Percentiles rank a stretch among this genome's conserved stretches.
These are phyloP conservation scores for Aspergillus novoparasiticus DNA, from an alignment of 2,329 filamentous ascomycete species.

Conservation along the genomic window DNA sequence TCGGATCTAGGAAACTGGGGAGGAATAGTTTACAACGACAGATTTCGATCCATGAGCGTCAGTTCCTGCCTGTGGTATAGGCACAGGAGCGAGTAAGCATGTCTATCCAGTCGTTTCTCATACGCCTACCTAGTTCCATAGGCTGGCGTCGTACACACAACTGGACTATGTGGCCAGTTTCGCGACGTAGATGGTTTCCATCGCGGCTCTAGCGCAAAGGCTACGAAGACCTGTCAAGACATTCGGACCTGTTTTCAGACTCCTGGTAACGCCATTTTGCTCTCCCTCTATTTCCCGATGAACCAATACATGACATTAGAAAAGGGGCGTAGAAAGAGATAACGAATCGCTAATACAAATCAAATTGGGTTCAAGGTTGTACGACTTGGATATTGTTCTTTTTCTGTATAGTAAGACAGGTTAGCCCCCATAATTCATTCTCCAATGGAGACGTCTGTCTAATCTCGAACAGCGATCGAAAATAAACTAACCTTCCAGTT, in stretches of 20 bases:
- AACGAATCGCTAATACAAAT: slow-evolving; percentile 3
- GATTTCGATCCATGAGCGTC: not conserved
- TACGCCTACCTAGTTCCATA: not conserved
- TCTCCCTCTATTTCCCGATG: not conserved
- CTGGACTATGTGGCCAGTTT: not conserved
- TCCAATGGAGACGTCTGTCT: not conserved
- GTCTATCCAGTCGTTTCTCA: not conserved
- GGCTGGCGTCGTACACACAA: not conserved
- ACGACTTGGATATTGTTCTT: slow-evolving; percentile 54
- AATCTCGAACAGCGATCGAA: no score
- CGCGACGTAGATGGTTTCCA: not conserved
- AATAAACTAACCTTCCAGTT: slow-evolving; percentile 81
- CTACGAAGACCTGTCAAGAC: not conserved
- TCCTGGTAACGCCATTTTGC: slow-evolving; percentile 1
- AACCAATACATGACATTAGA: not conserved
- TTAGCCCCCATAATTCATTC: slow-evolving; percentile 1
- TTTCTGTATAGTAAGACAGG: slow-evolving; percentile 37
- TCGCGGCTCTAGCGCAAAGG: not conserved
- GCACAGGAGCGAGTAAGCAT: not conserved
- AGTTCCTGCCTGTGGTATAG: no score
- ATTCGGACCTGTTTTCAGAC: not conserved
- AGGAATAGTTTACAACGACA: not conserved
- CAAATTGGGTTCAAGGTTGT: slow-evolving; percentile 35
- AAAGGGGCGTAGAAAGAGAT: not conserved
- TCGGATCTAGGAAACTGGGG: not conserved